Conservation (phyloP, 164 flowering plant genomes). For the Chimonanthus praecox region DNA sequence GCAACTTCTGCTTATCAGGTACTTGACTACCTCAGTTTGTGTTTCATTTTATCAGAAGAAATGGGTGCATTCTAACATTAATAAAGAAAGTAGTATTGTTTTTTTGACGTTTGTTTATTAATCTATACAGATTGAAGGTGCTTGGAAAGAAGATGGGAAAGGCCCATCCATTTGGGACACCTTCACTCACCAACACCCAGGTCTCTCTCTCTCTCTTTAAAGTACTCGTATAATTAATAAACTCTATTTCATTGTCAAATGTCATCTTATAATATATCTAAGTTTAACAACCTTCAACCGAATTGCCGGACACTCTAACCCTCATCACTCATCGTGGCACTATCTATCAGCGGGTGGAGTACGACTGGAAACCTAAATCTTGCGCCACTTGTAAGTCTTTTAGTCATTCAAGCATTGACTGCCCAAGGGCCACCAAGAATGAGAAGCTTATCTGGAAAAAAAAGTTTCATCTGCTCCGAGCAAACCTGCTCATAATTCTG, state of each 20-base stretch:
- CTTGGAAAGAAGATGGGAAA: slow-evolving; percentile 36
- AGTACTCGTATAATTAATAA: not conserved
- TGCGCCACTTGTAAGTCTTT: no score
- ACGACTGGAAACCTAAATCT: no score
- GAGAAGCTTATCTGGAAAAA: no score
- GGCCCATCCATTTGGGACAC: slow-evolving; percentile 48
- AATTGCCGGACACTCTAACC: no score
- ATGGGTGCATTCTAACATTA: not conserved
- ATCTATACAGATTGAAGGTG: slow-evolving; percentile 41
- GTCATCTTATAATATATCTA: no score
- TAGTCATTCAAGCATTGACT: no score
- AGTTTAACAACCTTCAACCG: not conserved
- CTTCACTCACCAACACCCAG: slow-evolving; percentile 29
- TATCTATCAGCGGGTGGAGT: no score
- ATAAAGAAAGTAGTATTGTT: not conserved
- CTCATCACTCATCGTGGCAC: no score
- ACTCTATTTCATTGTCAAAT: not conserved
- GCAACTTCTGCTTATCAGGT: slow-evolving; percentile 10
- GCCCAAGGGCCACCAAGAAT: no score
- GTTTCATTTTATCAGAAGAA: no score
- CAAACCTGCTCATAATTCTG: no score
- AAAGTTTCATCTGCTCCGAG: no score
- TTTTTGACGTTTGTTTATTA: not conserved
- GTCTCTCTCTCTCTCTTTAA: not conserved
- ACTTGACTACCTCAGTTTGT: not conserved